phyloP scores from a whole-genome alignment of 2,329 filamentous ascomycete species.

The Daldinia sp. region DNA sequence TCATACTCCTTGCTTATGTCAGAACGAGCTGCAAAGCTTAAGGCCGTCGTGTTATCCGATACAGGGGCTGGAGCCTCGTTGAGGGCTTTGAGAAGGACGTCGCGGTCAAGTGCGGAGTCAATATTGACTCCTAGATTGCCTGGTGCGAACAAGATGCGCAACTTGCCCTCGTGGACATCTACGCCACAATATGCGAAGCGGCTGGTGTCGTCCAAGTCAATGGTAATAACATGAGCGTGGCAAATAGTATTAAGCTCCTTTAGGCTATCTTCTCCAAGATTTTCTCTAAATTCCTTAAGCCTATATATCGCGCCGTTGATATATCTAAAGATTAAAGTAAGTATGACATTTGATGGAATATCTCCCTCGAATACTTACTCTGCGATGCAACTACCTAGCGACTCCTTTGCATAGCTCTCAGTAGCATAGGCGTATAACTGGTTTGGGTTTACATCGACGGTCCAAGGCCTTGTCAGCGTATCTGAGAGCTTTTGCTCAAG shows the following conservation, averaged over 20 bases:
- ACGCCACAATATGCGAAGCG: constrained; percentile 55
- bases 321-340: constrained; percentile 51
- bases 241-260: constrained; percentile 59
- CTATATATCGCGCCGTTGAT: constrained; percentile 52
- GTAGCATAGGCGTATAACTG: constrained; percentile 58
- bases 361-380: constrained; percentile 47
- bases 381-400: constrained; percentile 55
- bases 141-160: constrained; percentile 58
- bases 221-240: constrained; percentile 53
- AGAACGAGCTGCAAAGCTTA: constrained; percentile 55
- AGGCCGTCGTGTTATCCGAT: constrained; percentile 33
- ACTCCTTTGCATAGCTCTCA: constrained; percentile 52
- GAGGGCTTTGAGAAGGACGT: constrained; percentile 54
- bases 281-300: constrained; percentile 51
- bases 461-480: constrained; percentile 58
- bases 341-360: neutral
- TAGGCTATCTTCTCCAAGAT: constrained; percentile 51
- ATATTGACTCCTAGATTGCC: constrained; percentile 57
- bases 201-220: constrained; percentile 57
- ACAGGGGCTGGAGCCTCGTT: constrained; percentile 49
- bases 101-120: constrained; percentile 48
- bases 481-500: constrained; percentile 55
- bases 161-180: constrained; percentile 55
- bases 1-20: constrained; percentile 57
- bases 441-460: constrained; percentile 56